Evolutionary conservation across 495 filamentous ascomycete genomes (phyloP), one percentile per base, ranked within the genome.

Genomic region (Bryoglossum gracile): DNA sequence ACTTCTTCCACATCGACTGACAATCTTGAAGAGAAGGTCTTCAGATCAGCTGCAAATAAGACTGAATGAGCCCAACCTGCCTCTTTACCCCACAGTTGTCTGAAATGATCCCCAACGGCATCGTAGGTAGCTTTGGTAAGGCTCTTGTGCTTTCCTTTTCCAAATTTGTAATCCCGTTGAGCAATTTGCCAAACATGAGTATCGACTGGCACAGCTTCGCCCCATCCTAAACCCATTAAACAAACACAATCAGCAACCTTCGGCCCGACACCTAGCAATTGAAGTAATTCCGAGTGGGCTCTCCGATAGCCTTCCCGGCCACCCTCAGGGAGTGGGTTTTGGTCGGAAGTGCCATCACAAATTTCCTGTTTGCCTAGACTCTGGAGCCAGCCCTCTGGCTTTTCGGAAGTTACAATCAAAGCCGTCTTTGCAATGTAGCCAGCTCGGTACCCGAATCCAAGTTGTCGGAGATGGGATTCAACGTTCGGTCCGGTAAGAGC

Each of bases 171-270:
- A 63, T 97, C 94, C 37, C 92, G 73, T 60, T 91, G 87, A 0
- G 92, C 92, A 52, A 99, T 96, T 68, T 99, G 89, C 89, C 89
- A 95, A 24, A 98, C 91, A 73, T 99, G 92, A 3, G 92, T 99
- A 66, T 99, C 92, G 23, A 99, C 83, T 1, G 92, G 92, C 2
- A 99, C 89, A 4, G 89, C 79, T 63, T 96, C 92, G 5, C 84
- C 81, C 89, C 94, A 97, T n/a, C 91, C 91, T 4, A 99, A 69
- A 10, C 92, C 94, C 88, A 99, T 95, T 30, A 99, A 66, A 63
- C 85, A 94, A 4, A 97, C 89, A 62, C 92, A 99, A 62, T 99
- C 92, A 3, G 94, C 82, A 4, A 99, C 92, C 62, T 99, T 99
- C 0, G 92, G 92, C 0, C 92, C 92, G 6, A 97, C 94, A 1